These are phyloP conservation scores for Kodamaea neixiangensis DNA, from an alignment of 805 yeast species.

Conservation along the genomic window DNA sequence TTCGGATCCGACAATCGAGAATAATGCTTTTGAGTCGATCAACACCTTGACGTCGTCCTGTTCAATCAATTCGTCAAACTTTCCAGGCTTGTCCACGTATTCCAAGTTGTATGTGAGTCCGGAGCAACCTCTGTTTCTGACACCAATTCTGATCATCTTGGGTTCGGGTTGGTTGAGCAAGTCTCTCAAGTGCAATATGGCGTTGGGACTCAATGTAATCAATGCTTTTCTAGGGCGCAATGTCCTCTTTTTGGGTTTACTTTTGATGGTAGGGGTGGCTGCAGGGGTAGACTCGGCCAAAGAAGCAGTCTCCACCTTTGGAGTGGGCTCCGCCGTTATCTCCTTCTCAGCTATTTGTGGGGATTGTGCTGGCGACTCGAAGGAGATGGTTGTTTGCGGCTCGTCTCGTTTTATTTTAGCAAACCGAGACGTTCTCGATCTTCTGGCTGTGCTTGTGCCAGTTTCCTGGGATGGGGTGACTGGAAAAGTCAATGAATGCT, in stretches of 20 bases:
- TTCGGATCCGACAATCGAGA: constrained; percentile 93
- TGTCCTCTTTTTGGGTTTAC: constrained; percentile 50
- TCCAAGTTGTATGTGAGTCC: constrained; percentile 91
- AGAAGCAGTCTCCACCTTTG: constrained; percentile 6
- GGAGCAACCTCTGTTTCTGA: constrained; percentile 95
- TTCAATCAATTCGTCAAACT: constrained; percentile 89
- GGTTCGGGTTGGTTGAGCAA: constrained; percentile 83
- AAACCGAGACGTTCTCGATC: constrained; percentile 36
- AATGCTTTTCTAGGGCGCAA: constrained; percentile 89
- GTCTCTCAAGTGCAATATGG: constrained; percentile 67
- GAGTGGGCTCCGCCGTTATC: constrained; percentile 1
- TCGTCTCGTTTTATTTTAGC: constrained; percentile 8
- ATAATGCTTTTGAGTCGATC: constrained; percentile 93
- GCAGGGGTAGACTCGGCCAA: constrained; percentile 6
- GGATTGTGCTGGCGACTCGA: constrained; percentile 6
- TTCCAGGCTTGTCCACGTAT: constrained; percentile 88
- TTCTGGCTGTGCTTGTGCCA: constrained; percentile 19
- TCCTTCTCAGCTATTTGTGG: constrained; percentile 8
- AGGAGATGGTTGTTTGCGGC: constrained; percentile 10
- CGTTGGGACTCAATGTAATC: constrained; percentile 75
- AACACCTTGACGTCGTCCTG: constrained; percentile 93
- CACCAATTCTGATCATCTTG: constrained; percentile 86
- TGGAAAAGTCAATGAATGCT: constrained; percentile 27
- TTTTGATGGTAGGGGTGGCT: constrained; percentile 16
- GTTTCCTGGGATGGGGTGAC: neutral